A percentile compares a stretch with the other conserved stretches of the same genome.
These are phyloP conservation scores for Wallacemonas rigidus DNA, from an alignment of 208 protist genomes.

Conservation along the genomic window DNA sequence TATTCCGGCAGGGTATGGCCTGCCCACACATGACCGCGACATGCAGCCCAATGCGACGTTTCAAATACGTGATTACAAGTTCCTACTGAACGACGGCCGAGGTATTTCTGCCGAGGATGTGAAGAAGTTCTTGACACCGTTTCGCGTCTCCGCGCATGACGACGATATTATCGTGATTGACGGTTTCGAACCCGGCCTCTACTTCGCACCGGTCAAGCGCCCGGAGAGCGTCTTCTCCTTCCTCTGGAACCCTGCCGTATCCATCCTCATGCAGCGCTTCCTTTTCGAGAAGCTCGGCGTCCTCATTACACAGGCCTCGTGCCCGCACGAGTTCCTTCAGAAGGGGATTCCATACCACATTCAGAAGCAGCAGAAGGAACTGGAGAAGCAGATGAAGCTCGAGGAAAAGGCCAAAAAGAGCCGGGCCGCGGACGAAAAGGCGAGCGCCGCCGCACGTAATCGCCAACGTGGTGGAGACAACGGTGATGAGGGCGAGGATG, in stretches of 20 bases:
- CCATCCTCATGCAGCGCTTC: constrained; percentile 63
- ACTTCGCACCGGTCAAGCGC: constrained; percentile 77
- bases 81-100: constrained; percentile 41
- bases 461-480: constrained; percentile 24
- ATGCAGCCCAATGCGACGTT: constrained; percentile 79
- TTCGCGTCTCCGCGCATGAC: constrained; percentile 35
- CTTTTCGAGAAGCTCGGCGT: constrained; percentile 78
- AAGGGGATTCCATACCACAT: constrained; percentile 57
- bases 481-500: constrained; percentile 3
- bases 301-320: constrained; percentile 79
- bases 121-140: constrained; percentile 52
- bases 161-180: constrained; percentile 70
- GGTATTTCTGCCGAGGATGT: constrained; percentile 74
- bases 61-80: constrained; percentile 69
- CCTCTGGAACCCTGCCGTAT: constrained; percentile 79
- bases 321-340: constrained; percentile 73
- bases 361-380: constrained; percentile 51
- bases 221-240: constrained; percentile 75
- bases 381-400: constrained; percentile 21
- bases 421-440: not conserved
- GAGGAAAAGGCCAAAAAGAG: constrained; percentile 21
- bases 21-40: constrained; percentile 32
- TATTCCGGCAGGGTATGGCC: constrained; percentile 61
- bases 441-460: constrained; percentile 23
- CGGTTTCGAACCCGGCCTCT: constrained; percentile 77